A percentile compares a stretch with the other conserved stretches of the same genome.
Evolutionary conservation across 257 asterid genomes (phyloP).

Genomic region (Solanum arcanum): DNA sequence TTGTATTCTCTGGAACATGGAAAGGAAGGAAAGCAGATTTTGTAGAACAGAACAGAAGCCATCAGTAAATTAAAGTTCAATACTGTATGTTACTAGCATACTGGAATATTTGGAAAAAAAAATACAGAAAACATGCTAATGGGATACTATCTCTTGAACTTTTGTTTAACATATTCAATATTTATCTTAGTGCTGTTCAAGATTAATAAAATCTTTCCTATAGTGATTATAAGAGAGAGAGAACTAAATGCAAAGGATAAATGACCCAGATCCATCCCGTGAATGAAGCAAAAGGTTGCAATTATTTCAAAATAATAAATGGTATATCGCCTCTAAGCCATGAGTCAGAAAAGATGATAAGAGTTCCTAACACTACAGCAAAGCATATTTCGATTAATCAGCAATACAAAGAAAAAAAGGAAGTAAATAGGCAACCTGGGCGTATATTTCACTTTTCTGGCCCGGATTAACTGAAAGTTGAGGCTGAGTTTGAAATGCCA

Average conservation of each 20-base stretch:
- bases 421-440: conserved; percentile 47
- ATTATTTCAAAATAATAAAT: background rate
- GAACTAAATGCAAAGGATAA: background rate
- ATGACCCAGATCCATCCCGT: background rate
- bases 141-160: background rate
- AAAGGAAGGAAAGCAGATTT: background rate
- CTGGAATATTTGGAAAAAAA: background rate
- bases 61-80: background rate
- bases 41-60: background rate
- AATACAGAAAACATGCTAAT: background rate
- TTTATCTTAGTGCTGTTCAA: background rate
- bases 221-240: background rate
- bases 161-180: background rate
- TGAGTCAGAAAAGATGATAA: background rate
- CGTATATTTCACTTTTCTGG: conserved; percentile 67
- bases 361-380: background rate
- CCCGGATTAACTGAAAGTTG: conserved; percentile 58
- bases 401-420: background rate
- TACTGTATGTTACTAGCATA: background rate
- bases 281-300: background rate
- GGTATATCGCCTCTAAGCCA: background rate
- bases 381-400: background rate
- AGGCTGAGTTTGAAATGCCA: conserved; percentile 76
- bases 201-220: background rate
- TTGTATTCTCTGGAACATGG: background rate